Conservation (phyloP, 768 basidiomycete species). For the Leccinum arenicola region DNA sequence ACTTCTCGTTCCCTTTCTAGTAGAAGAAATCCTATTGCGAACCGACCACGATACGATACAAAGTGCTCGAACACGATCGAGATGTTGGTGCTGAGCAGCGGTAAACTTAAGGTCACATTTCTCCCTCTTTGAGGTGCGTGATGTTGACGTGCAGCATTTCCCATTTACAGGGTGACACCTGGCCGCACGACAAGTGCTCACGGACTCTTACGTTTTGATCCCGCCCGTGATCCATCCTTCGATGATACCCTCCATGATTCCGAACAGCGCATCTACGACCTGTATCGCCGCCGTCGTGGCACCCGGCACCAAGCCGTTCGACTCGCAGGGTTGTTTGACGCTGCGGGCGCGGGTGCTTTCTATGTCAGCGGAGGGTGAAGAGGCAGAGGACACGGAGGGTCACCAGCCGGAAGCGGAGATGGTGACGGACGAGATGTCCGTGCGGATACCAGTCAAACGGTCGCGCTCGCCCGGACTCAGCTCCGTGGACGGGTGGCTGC, state of each 20-base stretch:
- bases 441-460: constrained; percentile 31
- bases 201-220: constrained; percentile 83
- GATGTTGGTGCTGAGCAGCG: constrained; percentile 81
- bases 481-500: not conserved
- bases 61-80: constrained; percentile 69
- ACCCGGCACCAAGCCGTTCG: constrained; percentile 79
- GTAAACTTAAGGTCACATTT: constrained; percentile 70
- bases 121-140: not conserved
- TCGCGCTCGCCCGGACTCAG: constrained; percentile 13
- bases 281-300: constrained; percentile 35
- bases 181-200: constrained; percentile 77
- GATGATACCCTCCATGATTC: constrained; percentile 51
- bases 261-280: constrained; percentile 25
- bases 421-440: constrained; percentile 39
- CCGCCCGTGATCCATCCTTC: constrained; percentile 82
- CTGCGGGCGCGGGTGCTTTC: constrained; percentile 78
- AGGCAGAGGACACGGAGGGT: constrained; percentile 10
- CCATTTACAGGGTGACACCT: constrained; percentile 72
- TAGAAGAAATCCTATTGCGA: constrained; percentile 81
- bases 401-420: constrained; percentile 33
- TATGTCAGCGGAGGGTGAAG: not conserved
- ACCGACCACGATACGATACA: constrained; percentile 70
- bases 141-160: not conserved
- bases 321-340: constrained; percentile 78
- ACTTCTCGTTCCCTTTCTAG: constrained; percentile 35